phyloP scores from a whole-genome alignment of 2,329 filamentous ascomycete species.

The Colletotrichum liaoningense region DNA sequence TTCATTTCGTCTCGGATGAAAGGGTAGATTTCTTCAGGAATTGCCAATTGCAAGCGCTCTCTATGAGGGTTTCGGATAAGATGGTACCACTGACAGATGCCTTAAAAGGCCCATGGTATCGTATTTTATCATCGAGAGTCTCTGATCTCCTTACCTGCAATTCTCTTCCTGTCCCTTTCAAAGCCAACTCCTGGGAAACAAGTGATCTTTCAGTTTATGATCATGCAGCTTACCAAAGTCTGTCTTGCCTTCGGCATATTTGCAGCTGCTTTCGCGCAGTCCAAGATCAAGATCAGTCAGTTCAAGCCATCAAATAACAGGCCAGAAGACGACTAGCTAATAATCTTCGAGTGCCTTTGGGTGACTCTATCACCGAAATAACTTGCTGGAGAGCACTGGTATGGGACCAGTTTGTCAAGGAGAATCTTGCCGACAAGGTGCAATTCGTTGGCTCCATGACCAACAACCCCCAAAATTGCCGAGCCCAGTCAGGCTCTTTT shows the following conservation, averaged over 20 bases:
- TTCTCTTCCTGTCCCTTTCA: neutral
- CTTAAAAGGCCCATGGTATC: neutral
- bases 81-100: neutral
- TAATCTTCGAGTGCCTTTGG: constrained; percentile 43
- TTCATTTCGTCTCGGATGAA: neutral
- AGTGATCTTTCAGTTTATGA: no score
- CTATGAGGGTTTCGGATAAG: accelerated
- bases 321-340: neutral
- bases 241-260: neutral
- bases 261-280: neutral
- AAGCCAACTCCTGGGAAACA: neutral
- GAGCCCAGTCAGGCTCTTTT: constrained; percentile 44
- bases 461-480: constrained; percentile 51
- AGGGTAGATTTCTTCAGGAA: neutral
- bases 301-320: neutral
- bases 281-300: constrained; percentile 22
- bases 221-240: neutral
- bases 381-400: constrained; percentile 57
- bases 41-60: neutral
- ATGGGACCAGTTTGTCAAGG: constrained; percentile 51
- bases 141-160: neutral
- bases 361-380: constrained; percentile 58
- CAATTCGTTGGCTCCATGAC: constrained; percentile 56
- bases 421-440: constrained; percentile 47
- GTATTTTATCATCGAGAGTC: neutral